Evolutionary conservation across 441 rosid species (phyloP).

Genomic region (Biscutella laevigata): DNA sequence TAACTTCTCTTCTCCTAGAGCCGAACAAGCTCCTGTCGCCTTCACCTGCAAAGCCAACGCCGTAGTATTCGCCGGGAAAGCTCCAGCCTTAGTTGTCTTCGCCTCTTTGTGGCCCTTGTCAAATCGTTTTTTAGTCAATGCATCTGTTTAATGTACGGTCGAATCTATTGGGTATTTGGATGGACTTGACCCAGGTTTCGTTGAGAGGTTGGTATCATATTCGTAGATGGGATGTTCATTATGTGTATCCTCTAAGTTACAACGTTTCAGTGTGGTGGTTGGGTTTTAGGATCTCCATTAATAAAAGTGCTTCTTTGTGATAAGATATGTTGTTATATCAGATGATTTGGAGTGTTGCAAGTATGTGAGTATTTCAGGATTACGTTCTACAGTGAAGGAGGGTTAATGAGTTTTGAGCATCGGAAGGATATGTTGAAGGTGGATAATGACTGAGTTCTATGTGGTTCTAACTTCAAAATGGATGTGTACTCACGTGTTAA

Average conservation of each 20-base stretch:
- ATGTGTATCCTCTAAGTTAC: constrained; percentile 69
- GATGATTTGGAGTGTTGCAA: constrained; percentile 35
- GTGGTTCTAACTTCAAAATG: constrained; percentile 76
- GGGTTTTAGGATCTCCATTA: constrained; percentile 50
- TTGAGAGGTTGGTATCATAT: constrained; percentile 51
- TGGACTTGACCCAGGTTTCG: constrained; percentile 42
- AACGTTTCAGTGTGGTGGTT: constrained; percentile 69
- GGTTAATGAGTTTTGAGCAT: constrained; percentile 87
- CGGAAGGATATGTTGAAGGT: constrained; percentile 86
- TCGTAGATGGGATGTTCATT: constrained; percentile 40
- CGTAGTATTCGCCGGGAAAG: too few species aligned
- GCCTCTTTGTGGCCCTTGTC: constrained; percentile 36
- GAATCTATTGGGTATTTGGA: constrained; percentile 46
- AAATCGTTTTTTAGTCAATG: constrained; percentile 47
- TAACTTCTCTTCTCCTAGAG: too few species aligned
- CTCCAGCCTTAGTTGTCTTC: too few species aligned
- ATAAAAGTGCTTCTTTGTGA: too few species aligned
- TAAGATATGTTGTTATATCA: constrained; percentile 63
- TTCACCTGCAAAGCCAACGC: too few species aligned
- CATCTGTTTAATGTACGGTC: constrained; percentile 46
- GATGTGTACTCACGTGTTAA: constrained; percentile 49
- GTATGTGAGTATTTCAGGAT: constrained; percentile 35
- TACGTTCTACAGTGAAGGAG: constrained; percentile 79
- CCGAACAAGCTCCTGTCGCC: too few species aligned
- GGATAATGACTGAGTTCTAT: constrained; percentile 75